These are phyloP conservation scores for Sporothrix curviconia DNA, from an alignment of 2,329 filamentous ascomycete species.

Conservation along the genomic window DNA sequence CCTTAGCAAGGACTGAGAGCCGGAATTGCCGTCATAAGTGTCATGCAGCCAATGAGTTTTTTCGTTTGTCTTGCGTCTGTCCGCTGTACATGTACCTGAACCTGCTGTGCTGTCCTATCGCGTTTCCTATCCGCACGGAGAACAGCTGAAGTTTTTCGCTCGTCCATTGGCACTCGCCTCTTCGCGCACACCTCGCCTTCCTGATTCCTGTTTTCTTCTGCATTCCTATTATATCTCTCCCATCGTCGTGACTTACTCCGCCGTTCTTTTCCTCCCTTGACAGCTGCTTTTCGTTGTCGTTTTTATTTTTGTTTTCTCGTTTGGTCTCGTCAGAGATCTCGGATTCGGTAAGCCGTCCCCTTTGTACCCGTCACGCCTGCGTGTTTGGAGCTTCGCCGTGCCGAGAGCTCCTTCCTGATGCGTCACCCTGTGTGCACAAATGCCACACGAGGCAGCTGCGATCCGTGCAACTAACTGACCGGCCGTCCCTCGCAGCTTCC, in stretches of 20 bases:
- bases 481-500: slow-evolving; percentile 5
- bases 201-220: neutral
- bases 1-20: slow-evolving; percentile 9
- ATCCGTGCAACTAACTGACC: neutral
- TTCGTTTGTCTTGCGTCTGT: too few relatives aligned
- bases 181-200: neutral
- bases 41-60: slow-evolving; percentile 13
- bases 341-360: neutral
- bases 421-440: neutral
- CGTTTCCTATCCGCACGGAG: neutral
- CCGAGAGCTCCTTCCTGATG: neutral
- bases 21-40: slow-evolving; percentile 16
- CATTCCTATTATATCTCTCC: neutral
- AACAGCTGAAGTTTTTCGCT: slow-evolving; percentile 11
- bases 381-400: neutral
- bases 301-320: neutral
- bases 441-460: neutral
- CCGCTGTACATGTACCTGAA: too few relatives aligned
- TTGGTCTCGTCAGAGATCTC: neutral
- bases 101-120: slow-evolving; percentile 3
- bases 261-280: slow-evolving; percentile 13
- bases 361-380: neutral
- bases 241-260: slow-evolving; percentile 5
- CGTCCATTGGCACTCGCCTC: slow-evolving; percentile 9
- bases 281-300: neutral